Base-by-base conservation (phyloP, 768 basidiomycete genomes). In the Phylloporus scabripes region DNA sequence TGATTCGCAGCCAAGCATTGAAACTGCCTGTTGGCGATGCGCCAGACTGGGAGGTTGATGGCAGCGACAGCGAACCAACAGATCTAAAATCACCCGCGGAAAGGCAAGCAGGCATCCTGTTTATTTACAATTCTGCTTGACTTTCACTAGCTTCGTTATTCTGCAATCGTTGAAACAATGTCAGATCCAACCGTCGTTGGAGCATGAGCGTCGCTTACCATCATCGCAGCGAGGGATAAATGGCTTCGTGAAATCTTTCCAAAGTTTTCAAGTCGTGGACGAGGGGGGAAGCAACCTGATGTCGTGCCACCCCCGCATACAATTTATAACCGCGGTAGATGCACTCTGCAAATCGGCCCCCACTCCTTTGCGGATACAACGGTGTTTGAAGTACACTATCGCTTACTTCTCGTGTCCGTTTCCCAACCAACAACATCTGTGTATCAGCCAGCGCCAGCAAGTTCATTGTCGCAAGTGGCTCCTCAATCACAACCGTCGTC, bases 311-410 rank as follows among this genome's bases (percentile, higher is more conserved):
- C 84, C 3, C 80, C 84, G 0, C 85, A 88, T 60, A 82, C 78
- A 1, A 77, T 82, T 47, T 79, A 80, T 55, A 73, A 72, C 28
- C 73, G 83, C 31, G 87, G 86, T 39, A 79, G 73, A 60, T 90
- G 82, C 62, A 79, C 83, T 47, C 64, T 92, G 32, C 74, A 80
- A 56, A 79, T 92, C 28, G 89, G 88, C 5, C 89, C 89, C 12
- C 87, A 88, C 63, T 68, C 72, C 23, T 91, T 91, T 58, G 60
- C 71, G 29, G 79, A 82, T 20, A 88, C 87, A 0, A 71, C 76
- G 0, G 71, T 92, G 51, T 88, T 81, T 54, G 86, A 91, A 66
- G 83, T 85, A 8, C 77, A 82, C 59, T 90, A 89, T 65, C 72
- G 81, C 17, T 67, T 74, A 4, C 52, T 64, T n/a, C 63, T 56